Base-by-base conservation (phyloP, 495 filamentous ascomycete species). In the Barbatosphaeria neglecta region DNA sequence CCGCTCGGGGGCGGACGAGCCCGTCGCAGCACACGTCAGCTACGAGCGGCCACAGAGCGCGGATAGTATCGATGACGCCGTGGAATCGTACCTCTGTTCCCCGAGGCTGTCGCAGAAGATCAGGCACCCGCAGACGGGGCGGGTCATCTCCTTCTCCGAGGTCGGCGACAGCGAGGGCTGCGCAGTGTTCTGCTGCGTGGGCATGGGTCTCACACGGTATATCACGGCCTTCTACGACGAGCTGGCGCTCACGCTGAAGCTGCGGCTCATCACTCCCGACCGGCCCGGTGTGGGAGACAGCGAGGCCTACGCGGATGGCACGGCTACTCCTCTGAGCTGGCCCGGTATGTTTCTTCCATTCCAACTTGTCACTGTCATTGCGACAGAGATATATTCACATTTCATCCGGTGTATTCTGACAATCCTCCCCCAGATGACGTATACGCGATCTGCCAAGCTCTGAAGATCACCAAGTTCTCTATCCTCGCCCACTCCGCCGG, bases 191-290 rank as follows among this genome's bases (percentile, higher is more conserved):
- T 90, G 89, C 62, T 99, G 93, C 60, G 87, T 99, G 9, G 92
- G 92, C 23, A 99, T 99, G 92, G 92, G 92, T 1, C 61, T 99
- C 46, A 99, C 92, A 6, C 80, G 92, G 60, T 97, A 94, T 60
- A 81, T 99, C 44, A 95, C 86, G 51, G 88, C 89, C 5, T 99
- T 99, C 55, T 99, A 99, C 56, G 92, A 99, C 61, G 90, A 99
- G 59, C 72, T 99, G 48, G 92, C 93, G 15, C 68, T 85, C 50
- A 88, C 88, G 1, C 74, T 99, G 37, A 90, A 87, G 52, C 69
- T 99, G 43, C 78, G 92, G 25, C 73, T 99, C 27, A 90, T 99
- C 41, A 99, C 93, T 0, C 79, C 90, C 18, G 92, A 99, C 66
- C 79, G 92, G 22, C 92, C 92, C 44, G 92, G 92, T 20, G 88